These are phyloP conservation scores for Fagopyrum esculentum DNA, from an alignment of 148 eudicot species.

Conservation along the genomic window DNA sequence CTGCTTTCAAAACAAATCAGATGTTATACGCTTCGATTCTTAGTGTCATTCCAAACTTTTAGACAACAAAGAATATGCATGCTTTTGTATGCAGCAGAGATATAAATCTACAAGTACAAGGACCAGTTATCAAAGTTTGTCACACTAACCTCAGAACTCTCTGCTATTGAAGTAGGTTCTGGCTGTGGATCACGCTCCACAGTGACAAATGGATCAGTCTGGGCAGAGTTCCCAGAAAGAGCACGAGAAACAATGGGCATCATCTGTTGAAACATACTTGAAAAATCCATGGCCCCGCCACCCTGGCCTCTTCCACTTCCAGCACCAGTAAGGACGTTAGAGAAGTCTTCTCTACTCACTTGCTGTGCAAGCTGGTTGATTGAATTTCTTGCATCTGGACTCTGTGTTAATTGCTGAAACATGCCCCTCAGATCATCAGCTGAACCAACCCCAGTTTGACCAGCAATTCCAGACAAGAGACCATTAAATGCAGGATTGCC, in stretches of 20 bases:
- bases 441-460: conserved; percentile 80
- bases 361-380: conserved; percentile 91
- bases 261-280: conserved; percentile 94
- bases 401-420: conserved; percentile 75
- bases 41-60: background rate
- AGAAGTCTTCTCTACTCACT: conserved; percentile 51
- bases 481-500: conserved; percentile 70
- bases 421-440: conserved; percentile 74
- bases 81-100: background rate
- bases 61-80: background rate
- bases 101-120: background rate
- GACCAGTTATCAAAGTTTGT: background rate
- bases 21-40: background rate
- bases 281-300: conserved; percentile 57
- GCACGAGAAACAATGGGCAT: conserved; percentile 96
- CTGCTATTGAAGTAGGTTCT: conserved; percentile 9
- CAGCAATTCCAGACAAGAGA: conserved; percentile 71
- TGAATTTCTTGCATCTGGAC: conserved; percentile 77
- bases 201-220: conserved; percentile 19
- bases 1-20: background rate
- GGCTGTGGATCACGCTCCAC: conserved; percentile 23
- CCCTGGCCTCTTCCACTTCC: conserved; percentile 45
- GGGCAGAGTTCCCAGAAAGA: conserved; percentile 48
- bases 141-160: conserved; percentile 8
- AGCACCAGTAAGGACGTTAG: conserved; percentile 50